A percentile compares a stretch with the other conserved stretches of the same genome.
phyloP scores from a whole-genome alignment of 345 rosid species.

The Clarkia xantiana region DNA sequence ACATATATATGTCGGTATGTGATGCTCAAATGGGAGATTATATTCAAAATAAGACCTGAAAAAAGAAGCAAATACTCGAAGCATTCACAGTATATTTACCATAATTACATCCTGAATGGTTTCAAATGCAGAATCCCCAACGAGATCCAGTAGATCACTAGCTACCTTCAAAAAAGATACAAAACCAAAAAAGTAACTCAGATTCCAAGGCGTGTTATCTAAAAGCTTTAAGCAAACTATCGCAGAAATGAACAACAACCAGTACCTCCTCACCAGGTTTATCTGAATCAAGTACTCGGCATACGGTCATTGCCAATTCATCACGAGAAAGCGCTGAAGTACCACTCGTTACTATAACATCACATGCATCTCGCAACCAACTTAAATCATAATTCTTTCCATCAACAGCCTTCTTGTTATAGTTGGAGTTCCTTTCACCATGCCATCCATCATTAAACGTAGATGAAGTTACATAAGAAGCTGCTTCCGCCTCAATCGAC shows the following conservation, averaged over 20 bases:
- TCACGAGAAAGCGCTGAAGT: conserved; percentile 72
- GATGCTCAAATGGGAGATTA: no score
- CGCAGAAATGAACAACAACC: conserved; percentile 7
- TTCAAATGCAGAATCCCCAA: conserved; percentile 88
- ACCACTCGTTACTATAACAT: conserved; percentile 45
- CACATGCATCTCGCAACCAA: conserved; percentile 83
- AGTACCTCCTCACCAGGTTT: conserved; percentile 94
- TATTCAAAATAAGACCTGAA: neutral
- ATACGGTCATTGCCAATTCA: conserved; percentile 87
- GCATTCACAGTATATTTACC: conserved; percentile 24
- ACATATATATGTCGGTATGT: no score
- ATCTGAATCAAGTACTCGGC: conserved; percentile 76
- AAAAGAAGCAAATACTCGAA: neutral
- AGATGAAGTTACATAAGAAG: conserved; percentile 22
- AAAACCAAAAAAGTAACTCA: neutral
- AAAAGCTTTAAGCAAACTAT: conserved; percentile 6
- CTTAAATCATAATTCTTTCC: conserved; percentile 41
- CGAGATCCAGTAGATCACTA: conserved; percentile 81
- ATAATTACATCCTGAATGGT: conserved; percentile 70
- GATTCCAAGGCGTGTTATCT: neutral
- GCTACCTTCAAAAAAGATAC: conserved; percentile 45
- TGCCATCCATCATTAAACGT: conserved; percentile 35
- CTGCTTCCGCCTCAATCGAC: conserved; percentile 26
- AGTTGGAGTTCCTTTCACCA: conserved; percentile 19
- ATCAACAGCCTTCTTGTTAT: conserved; percentile 17